Conservation (phyloP, 1,284 basidiomycete genomes). For the Butyriboletus appendiculatus region DNA sequence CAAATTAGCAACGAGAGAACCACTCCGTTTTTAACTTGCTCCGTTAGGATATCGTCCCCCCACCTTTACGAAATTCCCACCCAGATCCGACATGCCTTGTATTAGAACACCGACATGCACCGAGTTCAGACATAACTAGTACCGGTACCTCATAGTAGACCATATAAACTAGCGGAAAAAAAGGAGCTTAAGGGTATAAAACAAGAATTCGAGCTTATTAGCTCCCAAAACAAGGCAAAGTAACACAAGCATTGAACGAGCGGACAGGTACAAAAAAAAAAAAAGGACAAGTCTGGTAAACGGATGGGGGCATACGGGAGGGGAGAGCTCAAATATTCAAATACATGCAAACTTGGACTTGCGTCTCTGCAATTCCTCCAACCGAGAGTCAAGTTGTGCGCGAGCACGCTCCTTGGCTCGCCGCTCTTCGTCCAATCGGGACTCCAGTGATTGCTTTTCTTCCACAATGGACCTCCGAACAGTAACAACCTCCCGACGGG, state of each 20-base stretch:
- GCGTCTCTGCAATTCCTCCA: slow-evolving; percentile 79
- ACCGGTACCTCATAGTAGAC: slow-evolving; percentile 34
- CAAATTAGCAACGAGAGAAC: slow-evolving; percentile 11
- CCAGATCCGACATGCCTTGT: slow-evolving; percentile 21
- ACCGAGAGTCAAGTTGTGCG: slow-evolving; percentile 79
- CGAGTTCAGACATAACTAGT: slow-evolving; percentile 24
- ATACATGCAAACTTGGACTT: slow-evolving; percentile 87
- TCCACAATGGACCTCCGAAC: slow-evolving; percentile 79
- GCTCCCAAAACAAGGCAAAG: slow-evolving; percentile 28
- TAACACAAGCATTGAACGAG: slow-evolving; percentile 29
- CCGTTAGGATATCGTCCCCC: slow-evolving; percentile 4
- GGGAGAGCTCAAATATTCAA: slow-evolving; percentile 32
- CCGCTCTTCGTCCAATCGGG: slow-evolving; percentile 79
- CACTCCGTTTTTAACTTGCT: slow-evolving; percentile 23
- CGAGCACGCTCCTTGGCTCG: slow-evolving; percentile 80
- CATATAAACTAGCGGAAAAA: slow-evolving; percentile 33
- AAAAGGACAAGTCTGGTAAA: not conserved
- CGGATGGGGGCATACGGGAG: slow-evolving; percentile 2
- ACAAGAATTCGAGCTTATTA: slow-evolving; percentile 25
- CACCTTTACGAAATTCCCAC: slow-evolving; percentile 11
- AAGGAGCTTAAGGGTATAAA: slow-evolving; percentile 37
- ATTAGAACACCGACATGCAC: slow-evolving; percentile 32
- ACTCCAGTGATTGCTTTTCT: slow-evolving; percentile 83
- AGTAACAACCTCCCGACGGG: slow-evolving; percentile 74
- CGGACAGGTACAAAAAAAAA: slow-evolving; percentile 8